Conservation (phyloP, 148 eudicot genomes). For the Chenopodium suecicum region DNA sequence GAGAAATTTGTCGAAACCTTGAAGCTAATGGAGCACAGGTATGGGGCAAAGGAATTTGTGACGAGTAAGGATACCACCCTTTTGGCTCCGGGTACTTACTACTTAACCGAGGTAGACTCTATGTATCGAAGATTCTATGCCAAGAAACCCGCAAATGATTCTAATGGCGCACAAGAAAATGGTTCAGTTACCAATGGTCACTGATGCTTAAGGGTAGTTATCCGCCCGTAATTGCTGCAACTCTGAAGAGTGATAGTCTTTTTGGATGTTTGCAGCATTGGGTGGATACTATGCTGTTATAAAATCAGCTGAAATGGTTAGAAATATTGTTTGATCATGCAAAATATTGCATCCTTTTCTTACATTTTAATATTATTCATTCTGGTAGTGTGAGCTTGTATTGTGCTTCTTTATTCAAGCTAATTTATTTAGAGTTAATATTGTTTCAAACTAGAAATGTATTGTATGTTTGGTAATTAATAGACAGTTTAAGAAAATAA, state of each 20-base stretch:
- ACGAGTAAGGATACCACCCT: slow-evolving; percentile 75
- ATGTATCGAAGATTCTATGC: slow-evolving; percentile 68
- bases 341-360: background rate
- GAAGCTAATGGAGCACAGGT: slow-evolving; percentile 91
- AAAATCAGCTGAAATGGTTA: slow-evolving; percentile 21
- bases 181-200: slow-evolving; percentile 54
- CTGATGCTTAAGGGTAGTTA: slow-evolving; percentile 20
- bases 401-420: background rate
- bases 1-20: slow-evolving; percentile 80
- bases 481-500: background rate
- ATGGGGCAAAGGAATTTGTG: slow-evolving; percentile 79
- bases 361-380: slow-evolving; percentile 13
- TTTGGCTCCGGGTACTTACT: slow-evolving; percentile 69
- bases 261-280: slow-evolving; percentile 6
- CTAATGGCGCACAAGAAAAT: slow-evolving; percentile 27
- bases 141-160: slow-evolving; percentile 36
- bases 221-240: background rate
- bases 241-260: background rate
- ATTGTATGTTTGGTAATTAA: background rate
- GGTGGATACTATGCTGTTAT: slow-evolving; percentile 1
- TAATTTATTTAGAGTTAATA: slow-evolving; percentile 1
- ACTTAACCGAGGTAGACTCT: slow-evolving; percentile 79
- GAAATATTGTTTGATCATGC: slow-evolving; percentile 14
- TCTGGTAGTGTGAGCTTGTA: slow-evolving; percentile 17
- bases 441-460: background rate